phyloP scores from a whole-genome alignment of 768 basidiomycete genomes.

The Cantharellus cinnabarinus region DNA sequence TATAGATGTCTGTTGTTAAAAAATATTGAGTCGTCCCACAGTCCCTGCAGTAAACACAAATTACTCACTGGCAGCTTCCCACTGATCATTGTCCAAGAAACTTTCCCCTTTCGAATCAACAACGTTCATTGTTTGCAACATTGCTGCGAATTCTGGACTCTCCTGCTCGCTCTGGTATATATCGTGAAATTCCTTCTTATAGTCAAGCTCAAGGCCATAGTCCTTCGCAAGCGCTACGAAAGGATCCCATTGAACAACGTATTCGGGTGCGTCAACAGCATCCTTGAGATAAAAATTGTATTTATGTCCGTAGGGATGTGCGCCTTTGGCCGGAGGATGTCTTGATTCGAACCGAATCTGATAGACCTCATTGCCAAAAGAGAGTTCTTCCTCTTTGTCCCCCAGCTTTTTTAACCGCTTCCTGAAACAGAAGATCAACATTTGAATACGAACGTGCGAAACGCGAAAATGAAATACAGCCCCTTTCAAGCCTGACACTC shows the following conservation, averaged over 20 bases:
- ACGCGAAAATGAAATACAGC: background rate
- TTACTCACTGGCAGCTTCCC: constrained; percentile 93
- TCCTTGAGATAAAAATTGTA: constrained; percentile 89
- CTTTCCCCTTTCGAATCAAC: constrained; percentile 71
- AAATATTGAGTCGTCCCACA: constrained; percentile 5
- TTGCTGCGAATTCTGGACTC: constrained; percentile 57
- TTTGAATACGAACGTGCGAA: background rate
- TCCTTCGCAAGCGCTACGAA: constrained; percentile 76
- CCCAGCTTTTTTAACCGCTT: constrained; percentile 42
- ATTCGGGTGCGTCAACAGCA: constrained; percentile 94
- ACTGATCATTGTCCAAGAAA: constrained; percentile 85
- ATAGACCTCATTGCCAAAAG: constrained; percentile 85
- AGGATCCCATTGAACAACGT: constrained; percentile 87
- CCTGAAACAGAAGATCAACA: background rate
- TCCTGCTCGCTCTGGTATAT: constrained; percentile 68
- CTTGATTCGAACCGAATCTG: constrained; percentile 68
- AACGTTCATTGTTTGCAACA: constrained; percentile 82
- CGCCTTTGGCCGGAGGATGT: constrained; percentile 15
- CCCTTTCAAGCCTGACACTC: constrained; percentile 16
- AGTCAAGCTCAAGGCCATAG: constrained; percentile 51
- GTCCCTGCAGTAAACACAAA: background rate
- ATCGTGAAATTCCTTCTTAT: constrained; percentile 79
- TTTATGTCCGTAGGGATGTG: constrained; percentile 63
- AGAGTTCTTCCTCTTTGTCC: constrained; percentile 38
- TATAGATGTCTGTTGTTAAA: constrained; percentile 53